Conservation (phyloP, 495 filamentous ascomycete species). For the Penicillium odoratum region DNA sequence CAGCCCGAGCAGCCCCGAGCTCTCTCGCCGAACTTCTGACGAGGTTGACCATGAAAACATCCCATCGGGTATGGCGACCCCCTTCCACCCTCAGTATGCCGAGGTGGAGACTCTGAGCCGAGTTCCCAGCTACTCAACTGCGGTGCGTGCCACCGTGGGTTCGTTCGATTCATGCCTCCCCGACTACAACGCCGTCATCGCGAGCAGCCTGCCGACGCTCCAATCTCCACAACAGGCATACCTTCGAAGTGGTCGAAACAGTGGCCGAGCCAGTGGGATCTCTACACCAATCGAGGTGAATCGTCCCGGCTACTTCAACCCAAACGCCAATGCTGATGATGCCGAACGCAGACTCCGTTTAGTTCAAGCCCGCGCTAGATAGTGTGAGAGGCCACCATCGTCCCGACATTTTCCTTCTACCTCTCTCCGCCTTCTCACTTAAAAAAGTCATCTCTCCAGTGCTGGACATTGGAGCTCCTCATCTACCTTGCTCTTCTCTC, state of each 20-base stretch:
- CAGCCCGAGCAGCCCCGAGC: conserved; percentile 36
- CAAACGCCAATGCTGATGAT: conserved; percentile 35
- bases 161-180: conserved; percentile 50
- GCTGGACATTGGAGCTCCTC: conserved; percentile 19
- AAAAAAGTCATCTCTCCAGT: conserved; percentile 12
- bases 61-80: conserved; percentile 54
- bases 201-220: conserved; percentile 29
- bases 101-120: conserved; percentile 66
- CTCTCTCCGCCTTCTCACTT: neutral
- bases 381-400: conserved; percentile 10
- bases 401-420: neutral
- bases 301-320: conserved; percentile 28
- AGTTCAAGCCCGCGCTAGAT: conserved; percentile 40
- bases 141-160: conserved; percentile 60
- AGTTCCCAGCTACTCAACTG: conserved; percentile 80
- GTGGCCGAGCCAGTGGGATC: conserved; percentile 28
- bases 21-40: conserved; percentile 62
- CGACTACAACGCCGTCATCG: conserved; percentile 51
- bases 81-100: conserved; percentile 62
- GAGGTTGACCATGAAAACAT: conserved; percentile 51
- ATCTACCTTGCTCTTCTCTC: neutral
- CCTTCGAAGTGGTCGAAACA: conserved; percentile 25
- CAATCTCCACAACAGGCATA: conserved; percentile 47
- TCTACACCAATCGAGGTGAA: conserved; percentile 38
- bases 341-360: conserved; percentile 43